Evolutionary conservation across 805 yeast genomes (phyloP), one percentile per base, ranked within the genome.

Genomic region (Suhomyces pyralidae): DNA sequence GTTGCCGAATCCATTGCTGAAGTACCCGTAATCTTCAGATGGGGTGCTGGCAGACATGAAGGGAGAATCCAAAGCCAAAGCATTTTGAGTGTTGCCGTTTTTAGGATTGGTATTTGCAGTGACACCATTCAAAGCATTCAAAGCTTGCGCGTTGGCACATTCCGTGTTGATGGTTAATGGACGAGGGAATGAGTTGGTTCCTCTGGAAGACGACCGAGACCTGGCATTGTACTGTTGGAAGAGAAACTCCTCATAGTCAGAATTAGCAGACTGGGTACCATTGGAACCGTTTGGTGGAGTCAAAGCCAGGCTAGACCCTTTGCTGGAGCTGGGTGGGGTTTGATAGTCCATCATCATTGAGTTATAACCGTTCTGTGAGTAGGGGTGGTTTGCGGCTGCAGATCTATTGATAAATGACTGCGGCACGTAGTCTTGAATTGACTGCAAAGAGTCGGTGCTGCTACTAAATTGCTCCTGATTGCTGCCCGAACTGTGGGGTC

Each of bases 361-460:
- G 56, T 70, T 71, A 59, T 67, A 69, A 7, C 65, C 43, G 20
- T 24, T 42, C 15, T 55, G 56, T 10, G 51, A 48, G 34, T 43
- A 47, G 8, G 52, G n/a, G 40, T 48, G 45, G 40, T 52, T 38
- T 48, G 55, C 61, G 17, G 72, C 66, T 46, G 69, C 66, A 48
- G 69, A 63, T 55, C 72, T 61, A 51, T 67, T 64, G 26, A 74
- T 69, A 38, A 70, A 65, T 7, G 71, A 62, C 52, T 73, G 78
- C 2, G 80, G 77, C 4, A 75, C 79, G 52, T 59, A 75, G 60
- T 75, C 79, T 53, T 71, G 77, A 65, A 73, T 69, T 52, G 76
- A 74, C 58, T 72, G 78, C 56, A 75, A 67, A 8, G 77, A 72
- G 55, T 75, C 79, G 1, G 78, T 65, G 49, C 75, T 70, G 20